Evolutionary conservation across 306 rosid genomes (phyloP).

Genomic region (Prunus armeniaca): DNA sequence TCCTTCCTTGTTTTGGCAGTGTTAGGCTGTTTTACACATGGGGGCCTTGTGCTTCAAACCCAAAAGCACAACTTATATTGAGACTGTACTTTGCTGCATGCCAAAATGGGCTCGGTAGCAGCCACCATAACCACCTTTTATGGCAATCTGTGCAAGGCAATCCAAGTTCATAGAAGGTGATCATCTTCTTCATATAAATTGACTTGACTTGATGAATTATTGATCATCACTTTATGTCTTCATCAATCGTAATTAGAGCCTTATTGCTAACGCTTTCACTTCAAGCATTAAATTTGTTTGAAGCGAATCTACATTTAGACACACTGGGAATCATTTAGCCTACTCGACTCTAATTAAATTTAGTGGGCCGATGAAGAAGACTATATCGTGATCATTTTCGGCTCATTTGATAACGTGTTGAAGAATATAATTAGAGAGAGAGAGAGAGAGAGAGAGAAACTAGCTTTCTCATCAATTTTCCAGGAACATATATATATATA

Average conservation of each 20-base stretch:
- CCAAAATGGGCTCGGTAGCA: not conserved
- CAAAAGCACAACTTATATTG: not conserved
- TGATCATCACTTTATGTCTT: conserved; percentile 12
- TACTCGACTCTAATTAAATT: not conserved
- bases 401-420: not conserved
- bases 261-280: not conserved
- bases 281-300: not conserved
- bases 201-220: not conserved
- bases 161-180: not conserved
- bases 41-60: not conserved
- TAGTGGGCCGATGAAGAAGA: too few species aligned
- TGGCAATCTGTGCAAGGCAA: not conserved
- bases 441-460: not conserved
- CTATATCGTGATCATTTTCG: not conserved
- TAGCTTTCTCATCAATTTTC: not conserved
- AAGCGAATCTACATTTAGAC: conserved; percentile 5
- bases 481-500: not conserved
- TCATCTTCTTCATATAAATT: not conserved
- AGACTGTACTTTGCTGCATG: not conserved
- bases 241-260: not conserved
- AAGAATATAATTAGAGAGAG: not conserved
- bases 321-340: not conserved
- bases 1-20: not conserved
- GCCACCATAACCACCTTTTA: not conserved
- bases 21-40: conserved; percentile 6